Evolutionary conservation across 805 yeast genomes (phyloP).

Genomic region (Huiozyma sinensis): DNA sequence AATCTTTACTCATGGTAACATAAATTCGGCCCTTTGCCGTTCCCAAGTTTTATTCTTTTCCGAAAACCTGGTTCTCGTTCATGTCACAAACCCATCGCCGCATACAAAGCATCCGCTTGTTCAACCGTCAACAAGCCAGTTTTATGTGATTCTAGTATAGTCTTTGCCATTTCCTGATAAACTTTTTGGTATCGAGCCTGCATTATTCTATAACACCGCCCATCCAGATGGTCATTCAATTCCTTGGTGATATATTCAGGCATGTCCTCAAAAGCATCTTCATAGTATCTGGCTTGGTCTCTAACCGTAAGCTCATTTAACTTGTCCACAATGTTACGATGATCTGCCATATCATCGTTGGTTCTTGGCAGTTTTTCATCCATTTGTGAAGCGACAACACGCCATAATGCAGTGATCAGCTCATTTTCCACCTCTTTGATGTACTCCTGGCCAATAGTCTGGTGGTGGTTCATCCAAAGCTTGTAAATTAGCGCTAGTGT

Average conservation of each 20-base stretch:
- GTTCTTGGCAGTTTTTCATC: slow-evolving; percentile 3
- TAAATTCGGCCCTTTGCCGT: too few relatives aligned
- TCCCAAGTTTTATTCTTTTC: too few relatives aligned
- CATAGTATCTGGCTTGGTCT: slow-evolving; percentile 24
- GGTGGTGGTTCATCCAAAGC: slow-evolving; percentile 13
- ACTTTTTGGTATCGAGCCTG: slow-evolving; percentile 14
- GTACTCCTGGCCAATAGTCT: slow-evolving; percentile 9
- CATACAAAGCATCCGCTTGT: slow-evolving; percentile 66
- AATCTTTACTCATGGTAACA: too few relatives aligned
- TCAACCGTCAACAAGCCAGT: slow-evolving; percentile 53
- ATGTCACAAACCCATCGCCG: slow-evolving; percentile 43
- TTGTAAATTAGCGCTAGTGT: slow-evolving; percentile 10
- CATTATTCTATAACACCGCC: slow-evolving; percentile 13
- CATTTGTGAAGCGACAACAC: slow-evolving; percentile 34
- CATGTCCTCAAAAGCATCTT: slow-evolving; percentile 34
- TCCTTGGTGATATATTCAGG: slow-evolving; percentile 30
- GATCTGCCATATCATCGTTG: slow-evolving; percentile 10
- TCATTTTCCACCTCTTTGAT: slow-evolving; percentile 32
- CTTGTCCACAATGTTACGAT: slow-evolving; percentile 25
- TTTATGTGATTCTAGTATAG: slow-evolving; percentile 40
- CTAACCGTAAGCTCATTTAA: slow-evolving; percentile 25
- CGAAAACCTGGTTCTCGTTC: neutral
- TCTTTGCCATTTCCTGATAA: slow-evolving; percentile 53
- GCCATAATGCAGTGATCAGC: slow-evolving; percentile 39
- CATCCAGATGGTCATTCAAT: slow-evolving; percentile 31